Percentiles rank a stretch among this genome's conserved stretches.
Conservation (phyloP, 768 basidiomycete genomes). For the Termitomyces bulborhizus region DNA sequence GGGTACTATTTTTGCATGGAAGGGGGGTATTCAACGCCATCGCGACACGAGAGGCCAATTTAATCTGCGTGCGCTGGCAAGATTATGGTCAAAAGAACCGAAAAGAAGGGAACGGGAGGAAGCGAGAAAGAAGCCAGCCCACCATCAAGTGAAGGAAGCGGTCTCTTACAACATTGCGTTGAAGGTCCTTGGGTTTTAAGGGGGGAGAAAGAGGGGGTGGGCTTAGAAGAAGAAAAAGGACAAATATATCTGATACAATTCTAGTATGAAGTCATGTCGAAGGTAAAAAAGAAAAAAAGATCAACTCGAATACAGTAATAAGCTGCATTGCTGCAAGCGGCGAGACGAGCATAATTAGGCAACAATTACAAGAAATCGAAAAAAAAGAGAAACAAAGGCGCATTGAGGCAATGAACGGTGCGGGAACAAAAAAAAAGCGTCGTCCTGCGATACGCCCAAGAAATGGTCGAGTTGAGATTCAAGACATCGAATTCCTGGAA, state of each 20-base stretch:
- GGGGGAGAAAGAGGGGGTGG: background rate
- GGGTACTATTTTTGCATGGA: conserved; percentile 10
- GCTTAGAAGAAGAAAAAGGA: background rate
- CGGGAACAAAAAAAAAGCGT: background rate
- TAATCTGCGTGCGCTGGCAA: conserved; percentile 13
- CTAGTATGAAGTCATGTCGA: conserved; percentile 11
- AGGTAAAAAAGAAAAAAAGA: background rate
- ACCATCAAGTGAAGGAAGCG: background rate
- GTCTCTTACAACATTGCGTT: conserved; percentile 1
- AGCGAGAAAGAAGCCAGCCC: background rate
- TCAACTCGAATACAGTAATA: conserved; percentile 11
- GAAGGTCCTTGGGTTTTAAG: background rate
- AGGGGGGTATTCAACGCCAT: conserved; percentile 16
- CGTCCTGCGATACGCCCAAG: conserved; percentile 5
- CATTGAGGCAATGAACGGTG: conserved; percentile 3
- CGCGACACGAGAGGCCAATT: conserved; percentile 13
- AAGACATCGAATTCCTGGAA: conserved; percentile 34
- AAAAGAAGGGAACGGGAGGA: background rate
- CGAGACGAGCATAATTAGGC: conserved; percentile 1
- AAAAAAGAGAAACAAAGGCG: conserved; percentile 1
- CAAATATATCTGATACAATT: conserved; percentile 30
- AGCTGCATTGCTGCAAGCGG: conserved; percentile 3
- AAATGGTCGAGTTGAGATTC: conserved; percentile 10
- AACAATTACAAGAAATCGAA: conserved; percentile 3
- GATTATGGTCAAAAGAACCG: background rate